Conservation (phyloP, 768 basidiomycete genomes). For the Agaricus subrufescens region DNA sequence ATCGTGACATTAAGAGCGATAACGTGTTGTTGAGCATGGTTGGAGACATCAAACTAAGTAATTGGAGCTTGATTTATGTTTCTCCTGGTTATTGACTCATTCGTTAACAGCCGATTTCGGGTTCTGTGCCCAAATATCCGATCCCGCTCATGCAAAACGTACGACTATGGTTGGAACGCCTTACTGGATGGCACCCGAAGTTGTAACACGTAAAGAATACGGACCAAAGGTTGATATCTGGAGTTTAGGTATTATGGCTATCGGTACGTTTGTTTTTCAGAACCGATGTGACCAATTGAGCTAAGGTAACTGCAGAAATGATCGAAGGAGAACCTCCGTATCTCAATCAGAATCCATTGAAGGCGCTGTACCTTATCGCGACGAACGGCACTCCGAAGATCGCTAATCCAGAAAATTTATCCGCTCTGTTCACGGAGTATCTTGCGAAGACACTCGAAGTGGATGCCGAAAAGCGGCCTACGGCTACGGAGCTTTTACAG, state of each 20-base stretch:
- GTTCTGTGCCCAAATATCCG: slow-evolving; percentile 96
- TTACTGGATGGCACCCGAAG: slow-evolving; percentile 99
- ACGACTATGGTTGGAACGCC: slow-evolving; percentile 99
- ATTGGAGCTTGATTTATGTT: slow-evolving; percentile 26
- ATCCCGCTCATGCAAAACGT: slow-evolving; percentile 83
- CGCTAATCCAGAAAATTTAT: slow-evolving; percentile 77
- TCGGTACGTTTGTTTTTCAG: slow-evolving; percentile 50
- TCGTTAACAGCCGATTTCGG: slow-evolving; percentile 81
- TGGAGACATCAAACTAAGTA: slow-evolving; percentile 98
- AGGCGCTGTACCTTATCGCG: slow-evolving; percentile 95
- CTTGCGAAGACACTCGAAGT: slow-evolving; percentile 87
- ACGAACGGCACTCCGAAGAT: slow-evolving; percentile 98
- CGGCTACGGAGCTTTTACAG: slow-evolving; percentile 73
- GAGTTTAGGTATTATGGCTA: slow-evolving; percentile 95
- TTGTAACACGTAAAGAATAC: slow-evolving; percentile 96
- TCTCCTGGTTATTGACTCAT: slow-evolving; percentile 8
- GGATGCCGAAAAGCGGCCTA: slow-evolving; percentile 90
- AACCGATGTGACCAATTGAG: not conserved
- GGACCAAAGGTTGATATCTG: slow-evolving; percentile 99
- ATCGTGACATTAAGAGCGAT: slow-evolving; percentile 98
- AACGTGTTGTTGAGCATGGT: slow-evolving; percentile 90
- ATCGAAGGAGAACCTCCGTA: slow-evolving; percentile 98
- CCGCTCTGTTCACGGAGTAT: slow-evolving; percentile 83
- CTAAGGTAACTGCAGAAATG: slow-evolving; percentile 62
- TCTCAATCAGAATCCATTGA: slow-evolving; percentile 93